Evolutionary conservation across 148 eudicot species (phyloP).

Genomic region (Amaranthus palmeri): DNA sequence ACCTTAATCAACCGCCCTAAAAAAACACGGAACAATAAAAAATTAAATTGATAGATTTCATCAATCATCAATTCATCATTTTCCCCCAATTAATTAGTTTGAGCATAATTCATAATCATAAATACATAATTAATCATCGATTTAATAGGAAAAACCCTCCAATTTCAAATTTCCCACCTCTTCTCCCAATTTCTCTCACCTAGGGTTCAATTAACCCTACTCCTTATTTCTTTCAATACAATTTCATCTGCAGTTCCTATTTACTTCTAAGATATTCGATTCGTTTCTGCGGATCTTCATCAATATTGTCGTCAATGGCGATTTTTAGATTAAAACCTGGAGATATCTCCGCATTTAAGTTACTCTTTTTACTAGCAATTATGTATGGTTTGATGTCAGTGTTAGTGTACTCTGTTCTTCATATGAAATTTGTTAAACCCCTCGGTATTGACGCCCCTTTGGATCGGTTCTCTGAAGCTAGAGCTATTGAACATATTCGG

Average conservation of each 20-base stretch:
- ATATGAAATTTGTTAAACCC: constrained; percentile 67
- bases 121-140: not conserved
- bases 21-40: too few relatives aligned
- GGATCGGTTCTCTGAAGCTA: constrained; percentile 71
- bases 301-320: constrained; percentile 33
- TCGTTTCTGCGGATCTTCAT: too few relatives aligned
- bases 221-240: not conserved
- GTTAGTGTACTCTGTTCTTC: constrained; percentile 53
- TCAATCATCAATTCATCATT: too few relatives aligned
- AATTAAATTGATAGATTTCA: not conserved
- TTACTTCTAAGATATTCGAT: too few relatives aligned
- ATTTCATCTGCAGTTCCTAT: not conserved
- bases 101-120: not conserved
- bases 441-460: constrained; percentile 64
- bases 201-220: constrained; percentile 6
- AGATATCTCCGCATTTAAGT: constrained; percentile 51
- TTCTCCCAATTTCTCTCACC: constrained; percentile 8
- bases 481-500: constrained; percentile 76
- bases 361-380: constrained; percentile 40
- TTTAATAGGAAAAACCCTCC: not conserved
- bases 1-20: too few relatives aligned
- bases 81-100: not conserved
- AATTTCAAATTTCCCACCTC: constrained; percentile 4
- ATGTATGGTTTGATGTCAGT: constrained; percentile 60
- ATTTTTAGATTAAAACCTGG: constrained; percentile 33